These are phyloP conservation scores for Rhizomucor miehei DNA, from an alignment of 371 early-diverging fungal genomes.

Conservation along the genomic window DNA sequence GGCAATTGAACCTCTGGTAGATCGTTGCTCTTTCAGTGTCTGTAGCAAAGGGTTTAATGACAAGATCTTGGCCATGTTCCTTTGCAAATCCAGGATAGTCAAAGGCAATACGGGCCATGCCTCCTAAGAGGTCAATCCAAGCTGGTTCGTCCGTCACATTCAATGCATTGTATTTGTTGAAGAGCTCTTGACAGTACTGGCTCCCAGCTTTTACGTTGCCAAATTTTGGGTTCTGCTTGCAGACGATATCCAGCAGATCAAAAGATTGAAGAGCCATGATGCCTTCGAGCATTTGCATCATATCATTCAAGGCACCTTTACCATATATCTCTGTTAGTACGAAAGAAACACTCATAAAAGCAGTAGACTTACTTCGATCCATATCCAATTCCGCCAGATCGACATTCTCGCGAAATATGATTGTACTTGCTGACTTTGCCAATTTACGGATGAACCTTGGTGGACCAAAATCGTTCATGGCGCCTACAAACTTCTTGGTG, in stretches of 20 bases:
- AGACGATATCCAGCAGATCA: slow-evolving; percentile 19
- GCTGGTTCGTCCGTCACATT: slow-evolving; percentile 33
- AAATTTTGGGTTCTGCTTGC: slow-evolving; percentile 10
- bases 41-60: slow-evolving; percentile 18
- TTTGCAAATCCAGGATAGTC: slow-evolving; percentile 25
- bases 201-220: slow-evolving; percentile 9
- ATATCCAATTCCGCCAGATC: slow-evolving; percentile 29
- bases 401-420: slow-evolving; percentile 11
- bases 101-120: slow-evolving; percentile 32
- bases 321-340: not conserved
- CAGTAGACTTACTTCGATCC: slow-evolving; percentile 25
- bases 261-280: slow-evolving; percentile 27
- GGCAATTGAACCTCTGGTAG: slow-evolving; percentile 22
- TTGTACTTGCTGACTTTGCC: slow-evolving; percentile 5
- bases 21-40: slow-evolving; percentile 17
- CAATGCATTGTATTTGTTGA: slow-evolving; percentile 44
- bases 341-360: not conserved
- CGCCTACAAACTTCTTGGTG: slow-evolving; percentile 10
- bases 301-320: slow-evolving; percentile 18
- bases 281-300: slow-evolving; percentile 23
- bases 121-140: slow-evolving; percentile 35
- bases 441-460: slow-evolving; percentile 9
- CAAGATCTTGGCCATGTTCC: slow-evolving; percentile 20
- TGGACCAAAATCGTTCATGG: slow-evolving; percentile 10
- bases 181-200: slow-evolving; percentile 28